Base-by-base conservation (phyloP, 1,139 yeast species). In the Scheffersomyces insectosa region DNA sequence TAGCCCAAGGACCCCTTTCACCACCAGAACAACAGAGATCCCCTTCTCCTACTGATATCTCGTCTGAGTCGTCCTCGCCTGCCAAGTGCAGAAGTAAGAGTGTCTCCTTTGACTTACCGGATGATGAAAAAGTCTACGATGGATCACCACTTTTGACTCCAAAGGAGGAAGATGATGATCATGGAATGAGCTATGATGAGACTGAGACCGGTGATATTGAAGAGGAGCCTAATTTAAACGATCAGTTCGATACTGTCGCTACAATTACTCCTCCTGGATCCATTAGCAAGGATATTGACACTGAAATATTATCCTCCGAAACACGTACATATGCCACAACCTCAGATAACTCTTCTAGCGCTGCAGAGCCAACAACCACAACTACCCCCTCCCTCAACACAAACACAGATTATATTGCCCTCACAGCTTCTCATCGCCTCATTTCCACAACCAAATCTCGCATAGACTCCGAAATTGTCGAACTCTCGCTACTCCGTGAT, bases 101-200 rank as follows among this genome's bases (percentile, higher is more conserved):
- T 11, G 68, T 63, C 6, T 51, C 61, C 40, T 64, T 64, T 45
- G 65, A 58, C 34, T 51, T 59, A 29, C 48, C 55, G 5, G 38
- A 47, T n/a, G 44, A 53, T 29, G 63, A 62, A 43, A 57, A 59
- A 48, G 52, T 49, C 30, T 65, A 63, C 47, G 65, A 64, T 31
- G 56, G 55, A 45, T 62, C 72, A 41, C 75, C 76, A 6, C 60
- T 72, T 33, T 60, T 72, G 44, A 72, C 78, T 1, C 78, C 78
- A 10, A 72, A 70, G 47, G 75, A 72, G 28, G 77, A 72, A 36
- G 74, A 70, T 42, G 70, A 69, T 42, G 70, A 65, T 35, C 61
- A 55, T 37, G 57, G 25, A 7, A 20, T 20, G 25, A 20, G 8
- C 25, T 20, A 55, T 30, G 56, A 50, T 13, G 56, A 55, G 34